Conservation (phyloP, 192 early-diverging fungal genomes). For the Neocallimastix lanati region DNA sequence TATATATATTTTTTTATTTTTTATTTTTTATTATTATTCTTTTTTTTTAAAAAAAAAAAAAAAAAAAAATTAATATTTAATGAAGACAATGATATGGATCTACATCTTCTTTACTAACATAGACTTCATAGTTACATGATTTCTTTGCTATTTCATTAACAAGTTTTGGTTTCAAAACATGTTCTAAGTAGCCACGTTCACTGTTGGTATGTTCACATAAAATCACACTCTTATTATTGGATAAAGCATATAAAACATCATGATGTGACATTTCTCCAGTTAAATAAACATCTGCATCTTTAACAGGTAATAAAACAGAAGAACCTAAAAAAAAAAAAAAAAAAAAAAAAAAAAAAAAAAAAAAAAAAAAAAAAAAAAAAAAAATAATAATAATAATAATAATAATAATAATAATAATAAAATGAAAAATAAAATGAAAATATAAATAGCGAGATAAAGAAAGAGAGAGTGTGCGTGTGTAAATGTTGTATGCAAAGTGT, state of each 20-base stretch:
- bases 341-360: no score
- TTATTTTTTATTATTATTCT: no score
- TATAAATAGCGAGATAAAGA: no score
- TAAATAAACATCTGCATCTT: slow-evolving; percentile 57
- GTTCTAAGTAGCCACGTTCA: neutral
- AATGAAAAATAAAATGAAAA: no score
- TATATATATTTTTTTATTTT: no score
- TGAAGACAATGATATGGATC: neutral
- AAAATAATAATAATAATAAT: no score
- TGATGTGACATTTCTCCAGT: slow-evolving; percentile 96
- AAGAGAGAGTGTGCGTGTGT: no score
- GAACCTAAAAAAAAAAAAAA: slow-evolving; percentile 15
- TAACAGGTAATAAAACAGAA: slow-evolving; percentile 31
- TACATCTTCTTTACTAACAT: neutral
- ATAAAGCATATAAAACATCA: slow-evolving; percentile 66
- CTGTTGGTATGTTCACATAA: neutral
- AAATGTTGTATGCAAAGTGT: no score
- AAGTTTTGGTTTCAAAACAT: neutral
- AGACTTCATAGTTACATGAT: neutral
- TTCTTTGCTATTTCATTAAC: neutral
- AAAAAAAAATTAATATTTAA: no score
- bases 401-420: no score
- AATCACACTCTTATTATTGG: slow-evolving; percentile 21
- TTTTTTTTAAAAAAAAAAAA: no score
- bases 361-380: no score